Evolutionary conservation across 805 yeast species (phyloP).

Genomic region (Ogataea naganishii): DNA sequence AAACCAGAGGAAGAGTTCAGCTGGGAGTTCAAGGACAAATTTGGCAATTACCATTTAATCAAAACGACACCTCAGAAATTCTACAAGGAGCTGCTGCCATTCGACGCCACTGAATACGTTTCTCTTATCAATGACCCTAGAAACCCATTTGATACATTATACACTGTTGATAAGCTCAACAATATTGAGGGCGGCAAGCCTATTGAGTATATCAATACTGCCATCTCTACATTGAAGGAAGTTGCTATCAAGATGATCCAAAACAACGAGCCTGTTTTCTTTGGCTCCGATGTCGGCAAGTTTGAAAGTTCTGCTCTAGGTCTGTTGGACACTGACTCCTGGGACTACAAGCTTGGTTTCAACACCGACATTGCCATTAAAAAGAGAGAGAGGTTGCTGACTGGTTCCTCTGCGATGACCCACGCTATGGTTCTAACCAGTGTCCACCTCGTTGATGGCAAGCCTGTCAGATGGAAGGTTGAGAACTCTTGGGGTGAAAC

Average conservation of each 20-base stretch:
- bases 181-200: slow-evolving; percentile 68
- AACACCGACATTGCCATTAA: slow-evolving; percentile 23
- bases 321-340: slow-evolving; percentile 60
- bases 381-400: slow-evolving; percentile 25
- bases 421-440: slow-evolving; percentile 88
- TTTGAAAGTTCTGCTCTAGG: slow-evolving; percentile 57
- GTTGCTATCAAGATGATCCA: slow-evolving; percentile 64
- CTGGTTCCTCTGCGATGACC: slow-evolving; percentile 61
- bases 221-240: slow-evolving; percentile 47
- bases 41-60: slow-evolving; percentile 43
- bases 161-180: slow-evolving; percentile 70
- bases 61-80: slow-evolving; percentile 61
- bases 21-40: slow-evolving; percentile 75
- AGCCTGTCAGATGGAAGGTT: slow-evolving; percentile 64
- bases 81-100: slow-evolving; percentile 45
- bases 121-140: slow-evolving; percentile 83
- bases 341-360: slow-evolving; percentile 59
- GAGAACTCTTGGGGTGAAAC: slow-evolving; percentile 80
- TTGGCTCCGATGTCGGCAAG: slow-evolving; percentile 82
- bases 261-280: slow-evolving; percentile 73
- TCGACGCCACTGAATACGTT: slow-evolving; percentile 44
- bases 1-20: slow-evolving; percentile 53
- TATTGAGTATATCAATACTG: slow-evolving; percentile 66
- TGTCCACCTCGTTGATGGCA: slow-evolving; percentile 54
- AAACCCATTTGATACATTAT: slow-evolving; percentile 54